Conservation (phyloP, 2,329 filamentous ascomycete genomes). For the Penicillium frequentans region DNA sequence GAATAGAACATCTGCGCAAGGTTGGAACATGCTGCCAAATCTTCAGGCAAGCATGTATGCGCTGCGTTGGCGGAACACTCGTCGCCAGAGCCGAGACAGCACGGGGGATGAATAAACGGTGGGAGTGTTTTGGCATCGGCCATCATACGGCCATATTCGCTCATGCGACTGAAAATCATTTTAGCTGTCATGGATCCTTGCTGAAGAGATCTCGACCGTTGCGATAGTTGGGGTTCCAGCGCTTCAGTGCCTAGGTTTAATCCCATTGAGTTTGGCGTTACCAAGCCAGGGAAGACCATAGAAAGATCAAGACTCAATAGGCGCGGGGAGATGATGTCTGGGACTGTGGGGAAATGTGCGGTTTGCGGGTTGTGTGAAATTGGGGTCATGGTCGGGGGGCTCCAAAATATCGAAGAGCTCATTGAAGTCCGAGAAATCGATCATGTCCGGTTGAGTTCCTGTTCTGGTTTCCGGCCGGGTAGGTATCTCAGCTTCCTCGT, state of each 20-base stretch:
- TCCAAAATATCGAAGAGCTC: neutral
- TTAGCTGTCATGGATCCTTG: conserved; percentile 1
- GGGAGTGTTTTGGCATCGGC: conserved; percentile 1
- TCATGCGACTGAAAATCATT: conserved; percentile 2
- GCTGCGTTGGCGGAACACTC: neutral
- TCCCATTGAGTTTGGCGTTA: neutral
- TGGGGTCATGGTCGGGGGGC: neutral
- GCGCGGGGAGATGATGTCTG: neutral
- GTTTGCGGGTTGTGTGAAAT: neutral
- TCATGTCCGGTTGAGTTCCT: neutral
- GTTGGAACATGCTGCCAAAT: conserved; percentile 1
- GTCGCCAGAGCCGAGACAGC: neutral
- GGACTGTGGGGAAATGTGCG: neutral
- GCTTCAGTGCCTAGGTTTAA: neutral
- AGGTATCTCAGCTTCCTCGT: too few species aligned
- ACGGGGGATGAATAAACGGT: conserved; percentile 1
- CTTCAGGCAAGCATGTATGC: conserved; percentile 1
- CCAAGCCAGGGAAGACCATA: neutral
- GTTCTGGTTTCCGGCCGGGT: neutral
- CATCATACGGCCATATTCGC: neutral
- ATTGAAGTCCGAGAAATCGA: neutral
- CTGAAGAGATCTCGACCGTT: neutral
- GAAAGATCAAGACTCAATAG: neutral
- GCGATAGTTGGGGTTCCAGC: neutral
- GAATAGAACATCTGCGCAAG: conserved; percentile 2